A percentile compares a stretch with the other conserved stretches of the same genome.
Evolutionary conservation across 805 yeast species (phyloP).

Genomic region (Starmerella bombi): DNA sequence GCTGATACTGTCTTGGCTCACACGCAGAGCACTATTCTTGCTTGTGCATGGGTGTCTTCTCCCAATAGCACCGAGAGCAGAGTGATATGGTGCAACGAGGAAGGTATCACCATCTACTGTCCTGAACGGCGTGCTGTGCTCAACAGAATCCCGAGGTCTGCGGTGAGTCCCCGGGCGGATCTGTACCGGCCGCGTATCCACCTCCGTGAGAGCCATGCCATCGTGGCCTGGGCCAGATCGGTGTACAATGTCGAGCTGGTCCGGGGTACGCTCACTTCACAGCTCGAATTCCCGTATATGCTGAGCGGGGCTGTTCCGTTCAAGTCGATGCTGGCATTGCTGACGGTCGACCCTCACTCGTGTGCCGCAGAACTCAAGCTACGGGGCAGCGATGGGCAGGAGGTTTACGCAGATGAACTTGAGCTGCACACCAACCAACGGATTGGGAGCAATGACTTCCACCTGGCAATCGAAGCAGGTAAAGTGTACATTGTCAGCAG

Average conservation of each 20-base stretch:
- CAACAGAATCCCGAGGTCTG: conserved; percentile 43
- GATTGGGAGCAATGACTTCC: conserved; percentile 67
- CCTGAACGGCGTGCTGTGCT: conserved; percentile 38
- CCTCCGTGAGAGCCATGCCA: conserved; percentile 28
- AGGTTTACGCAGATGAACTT: conserved; percentile 66
- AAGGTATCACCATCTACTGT: conserved; percentile 61
- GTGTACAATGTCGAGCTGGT: conserved; percentile 47
- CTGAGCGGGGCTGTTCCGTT: conserved; percentile 14
- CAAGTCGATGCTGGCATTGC: conserved; percentile 11
- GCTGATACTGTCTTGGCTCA: conserved; percentile 48
- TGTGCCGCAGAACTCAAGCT: conserved; percentile 54
- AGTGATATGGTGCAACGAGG: conserved; percentile 71
- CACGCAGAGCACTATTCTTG: conserved; percentile 39
- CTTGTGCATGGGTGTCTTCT: conserved; percentile 37
- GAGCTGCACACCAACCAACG: conserved; percentile 39
- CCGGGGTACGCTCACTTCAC: conserved; percentile 3
- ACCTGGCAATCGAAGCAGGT: conserved; percentile 4
- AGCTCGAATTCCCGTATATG: conserved; percentile 2
- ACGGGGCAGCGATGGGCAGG: conserved; percentile 57
- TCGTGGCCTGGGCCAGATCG: conserved; percentile 73
- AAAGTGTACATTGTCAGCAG: conserved; percentile 52
- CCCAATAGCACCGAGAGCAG: conserved; percentile 35
- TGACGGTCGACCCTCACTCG: conserved; percentile 3
- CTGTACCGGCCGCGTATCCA: conserved; percentile 67
- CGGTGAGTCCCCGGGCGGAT: conserved; percentile 50